These are phyloP conservation scores for Termitomyces sp. DNA, from an alignment of 768 basidiomycete species.

Conservation along the genomic window DNA sequence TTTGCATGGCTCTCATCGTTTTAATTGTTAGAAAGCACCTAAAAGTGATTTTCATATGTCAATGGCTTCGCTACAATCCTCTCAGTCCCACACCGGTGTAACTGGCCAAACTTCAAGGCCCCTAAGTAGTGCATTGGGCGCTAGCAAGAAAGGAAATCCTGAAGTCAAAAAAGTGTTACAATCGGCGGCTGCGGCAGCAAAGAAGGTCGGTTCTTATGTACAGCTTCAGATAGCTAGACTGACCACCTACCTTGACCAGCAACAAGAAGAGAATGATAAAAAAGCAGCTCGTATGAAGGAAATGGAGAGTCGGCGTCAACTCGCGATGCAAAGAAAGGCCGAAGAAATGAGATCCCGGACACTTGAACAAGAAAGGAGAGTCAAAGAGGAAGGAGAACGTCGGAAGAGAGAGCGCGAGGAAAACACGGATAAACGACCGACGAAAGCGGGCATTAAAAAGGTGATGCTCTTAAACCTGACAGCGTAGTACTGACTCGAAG, in stretches of 20 bases:
- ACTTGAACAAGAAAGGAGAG: conserved; percentile 64
- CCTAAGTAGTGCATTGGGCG: conserved; percentile 61
- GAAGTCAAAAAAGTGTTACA: conserved; percentile 78
- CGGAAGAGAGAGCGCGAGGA: conserved; percentile 83
- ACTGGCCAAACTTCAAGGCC: conserved; percentile 68
- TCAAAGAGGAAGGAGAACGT: conserved; percentile 69
- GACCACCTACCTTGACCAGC: conserved; percentile 39
- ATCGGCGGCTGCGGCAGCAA: conserved; percentile 77
- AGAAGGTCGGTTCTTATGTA: conserved; percentile 58
- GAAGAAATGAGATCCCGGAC: conserved; percentile 68
- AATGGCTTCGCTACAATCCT: conserved; percentile 42
- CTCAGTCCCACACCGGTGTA: conserved; percentile 55
- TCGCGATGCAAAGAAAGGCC: conserved; percentile 63
- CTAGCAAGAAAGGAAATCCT: conserved; percentile 64
- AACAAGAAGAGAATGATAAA: conserved; percentile 85
- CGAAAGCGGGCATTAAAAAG: conserved; percentile 58
- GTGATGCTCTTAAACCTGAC: conserved; percentile 21
- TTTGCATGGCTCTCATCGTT: neutral
- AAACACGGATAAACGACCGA: conserved; percentile 59
- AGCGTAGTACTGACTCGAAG: neutral
- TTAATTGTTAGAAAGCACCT: conserved; percentile 18
- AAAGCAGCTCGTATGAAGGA: conserved; percentile 70
- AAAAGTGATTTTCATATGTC: conserved; percentile 55
- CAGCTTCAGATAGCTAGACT: neutral
- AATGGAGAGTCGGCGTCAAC: conserved; percentile 79